Evolutionary conservation across 2,329 filamentous ascomycete species (phyloP), one percentile per base, ranked within the genome.

Genomic region (Simplicillium sp.): DNA sequence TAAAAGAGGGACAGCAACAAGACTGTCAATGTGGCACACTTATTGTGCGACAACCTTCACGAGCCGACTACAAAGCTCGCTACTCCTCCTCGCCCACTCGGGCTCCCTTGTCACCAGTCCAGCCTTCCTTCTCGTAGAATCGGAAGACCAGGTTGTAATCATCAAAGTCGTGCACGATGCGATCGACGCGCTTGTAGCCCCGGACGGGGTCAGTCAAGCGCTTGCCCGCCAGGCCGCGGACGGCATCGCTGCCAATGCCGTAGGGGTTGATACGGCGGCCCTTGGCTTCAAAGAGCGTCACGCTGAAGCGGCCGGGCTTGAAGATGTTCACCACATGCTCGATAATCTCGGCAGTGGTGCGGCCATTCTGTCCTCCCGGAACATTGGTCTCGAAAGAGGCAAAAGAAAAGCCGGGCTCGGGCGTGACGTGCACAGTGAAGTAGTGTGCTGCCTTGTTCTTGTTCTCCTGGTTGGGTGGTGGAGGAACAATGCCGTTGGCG

Each of bases 371-470:
- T 5, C 80, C 82, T 18, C 87, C 84, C 2, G 92, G 92, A 4
- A 98, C 90, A 53, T 97, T 98, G 50, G 92, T 97, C 71, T 98
- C 92, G 58, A 98, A 98, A 2, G 88, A 96, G 29, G 92, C 92
- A 60, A 94, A 98, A 5, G 89, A 96, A 70, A 90, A 98, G 55
- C 95, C 81, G 12, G 90, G 87, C 71, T 98, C 92, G 1, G 92
- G 92, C 0, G 92, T 98, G 50, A 98, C 92, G 58, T 98, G 92
- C 17, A 98, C 92, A 1, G 90, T 98, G 66, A 96, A 98, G 68
- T 98, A 98, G 65, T 97, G 88, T 33, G 78, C 83, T 4, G 75
- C 67, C 39, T 70, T 70, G 45, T 49, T 49, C 39, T 52, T 52
- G 29, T 54, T 68, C 29, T 66, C 65, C 39, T 71, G 70, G 29